A percentile compares a stretch with the other conserved stretches of the same genome.
phyloP scores from a whole-genome alignment of 1,284 basidiomycete genomes.

The Ganoderma multipileum region DNA sequence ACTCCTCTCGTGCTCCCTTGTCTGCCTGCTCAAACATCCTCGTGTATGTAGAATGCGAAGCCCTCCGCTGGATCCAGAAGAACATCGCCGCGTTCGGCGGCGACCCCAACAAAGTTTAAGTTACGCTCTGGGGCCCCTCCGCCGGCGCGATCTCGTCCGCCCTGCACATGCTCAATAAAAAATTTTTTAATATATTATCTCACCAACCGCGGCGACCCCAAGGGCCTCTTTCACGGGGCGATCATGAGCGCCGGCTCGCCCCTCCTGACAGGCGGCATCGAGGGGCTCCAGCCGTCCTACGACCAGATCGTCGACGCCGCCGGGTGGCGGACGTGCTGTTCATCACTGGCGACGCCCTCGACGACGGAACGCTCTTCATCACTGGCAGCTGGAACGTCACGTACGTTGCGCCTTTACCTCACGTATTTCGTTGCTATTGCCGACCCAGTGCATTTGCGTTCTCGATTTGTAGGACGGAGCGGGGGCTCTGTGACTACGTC shows the following conservation, averaged over 20 bases:
- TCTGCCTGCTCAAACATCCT: neutral
- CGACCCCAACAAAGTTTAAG: neutral
- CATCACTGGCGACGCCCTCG: conserved; percentile 29
- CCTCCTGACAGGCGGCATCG: conserved; percentile 38
- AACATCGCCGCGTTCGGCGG: neutral
- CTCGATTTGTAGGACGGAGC: conserved; percentile 16
- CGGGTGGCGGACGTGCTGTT: conserved; percentile 26
- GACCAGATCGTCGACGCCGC: conserved; percentile 42
- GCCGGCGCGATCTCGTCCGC: conserved; percentile 47
- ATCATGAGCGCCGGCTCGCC: conserved; percentile 47
- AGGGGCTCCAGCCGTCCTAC: conserved; percentile 41
- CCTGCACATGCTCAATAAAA: conserved; percentile 44
- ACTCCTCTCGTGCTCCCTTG: neutral
- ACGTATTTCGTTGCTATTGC: neutral
- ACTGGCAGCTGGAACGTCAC: conserved; percentile 28
- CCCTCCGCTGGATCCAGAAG: neutral
- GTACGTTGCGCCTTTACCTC: neutral
- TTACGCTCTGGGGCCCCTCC: conserved; percentile 45
- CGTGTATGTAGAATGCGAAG: neutral
- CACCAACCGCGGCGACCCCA: conserved; percentile 40
- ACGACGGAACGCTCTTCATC: conserved; percentile 42
- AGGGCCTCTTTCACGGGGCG: conserved; percentile 44
- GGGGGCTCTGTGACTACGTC: conserved; percentile 18
- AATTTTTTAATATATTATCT: too few relatives aligned
- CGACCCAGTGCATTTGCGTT: neutral